These are phyloP conservation scores for Sequoia sempervirens DNA, from an alignment of 75 land plant species.

Conservation along the genomic window DNA sequence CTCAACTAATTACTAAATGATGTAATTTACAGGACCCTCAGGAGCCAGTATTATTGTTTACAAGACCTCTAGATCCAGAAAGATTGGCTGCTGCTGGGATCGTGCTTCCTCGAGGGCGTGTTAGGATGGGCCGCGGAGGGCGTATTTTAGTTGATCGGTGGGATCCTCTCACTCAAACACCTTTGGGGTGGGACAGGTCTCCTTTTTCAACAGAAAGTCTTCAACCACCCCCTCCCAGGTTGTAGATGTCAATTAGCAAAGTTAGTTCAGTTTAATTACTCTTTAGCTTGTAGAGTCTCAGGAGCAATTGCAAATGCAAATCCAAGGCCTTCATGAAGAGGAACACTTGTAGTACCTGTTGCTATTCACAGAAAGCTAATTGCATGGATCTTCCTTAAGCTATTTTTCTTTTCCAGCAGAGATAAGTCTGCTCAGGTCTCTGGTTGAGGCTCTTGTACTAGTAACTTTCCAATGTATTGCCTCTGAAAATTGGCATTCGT, in stretches of 20 bases:
- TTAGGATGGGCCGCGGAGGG: conserved; percentile 91
- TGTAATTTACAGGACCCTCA: conserved; percentile 51
- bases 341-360: not conserved
- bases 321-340: not conserved
- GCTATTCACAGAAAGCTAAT: not conserved
- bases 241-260: not conserved
- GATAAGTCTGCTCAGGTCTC: not conserved
- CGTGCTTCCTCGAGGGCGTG: conserved; percentile 49
- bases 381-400: not conserved
- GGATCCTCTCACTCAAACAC: conserved; percentile 66
- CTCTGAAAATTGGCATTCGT: conserved; percentile 4
- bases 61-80: conserved; percentile 69
- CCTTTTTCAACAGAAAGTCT: conserved; percentile 15
- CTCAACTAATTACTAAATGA: not conserved
- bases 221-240: conserved; percentile 7
- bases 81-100: conserved; percentile 77
- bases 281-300: conserved; percentile 1
- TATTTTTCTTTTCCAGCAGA: conserved; percentile 9
- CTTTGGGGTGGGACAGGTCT: conserved; percentile 32
- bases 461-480: conserved; percentile 7
- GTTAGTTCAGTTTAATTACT: conserved; percentile 2
- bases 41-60: conserved; percentile 81
- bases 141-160: conserved; percentile 90
- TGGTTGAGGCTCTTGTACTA: conserved; percentile 12
- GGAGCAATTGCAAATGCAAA: not conserved